Percentiles rank a stretch among this genome's conserved stretches.
Conservation (phyloP, 139 green algal species). For the Spirogloea muscicola region DNA sequence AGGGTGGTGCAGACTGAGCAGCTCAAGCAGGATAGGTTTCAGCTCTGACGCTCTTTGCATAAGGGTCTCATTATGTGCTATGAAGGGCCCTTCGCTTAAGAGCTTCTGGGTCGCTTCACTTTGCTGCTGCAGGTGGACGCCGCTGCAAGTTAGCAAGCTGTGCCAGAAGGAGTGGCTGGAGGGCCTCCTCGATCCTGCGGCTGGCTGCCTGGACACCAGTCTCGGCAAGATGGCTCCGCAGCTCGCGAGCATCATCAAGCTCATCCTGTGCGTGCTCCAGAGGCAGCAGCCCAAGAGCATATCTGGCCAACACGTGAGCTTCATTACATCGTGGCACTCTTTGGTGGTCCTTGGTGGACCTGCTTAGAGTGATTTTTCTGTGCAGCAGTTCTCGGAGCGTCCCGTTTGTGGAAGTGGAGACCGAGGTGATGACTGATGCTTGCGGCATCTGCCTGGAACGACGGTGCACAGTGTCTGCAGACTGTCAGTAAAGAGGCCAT, state of each 20-base stretch:
- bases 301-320: not conserved
- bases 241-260: not conserved
- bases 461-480: not conserved
- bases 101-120: no score
- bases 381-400: not conserved
- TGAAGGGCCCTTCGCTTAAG: no score
- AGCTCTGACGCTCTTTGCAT: not conserved
- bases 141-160: not conserved
- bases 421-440: not conserved
- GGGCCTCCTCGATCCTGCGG: not conserved
- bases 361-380: not conserved
- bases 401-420: not conserved
- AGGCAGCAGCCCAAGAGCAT: not conserved
- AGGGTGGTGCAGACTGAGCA: not conserved
- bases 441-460: constrained; percentile 1
- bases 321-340: not conserved
- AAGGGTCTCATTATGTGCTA: no score
- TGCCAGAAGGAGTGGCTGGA: not conserved
- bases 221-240: not conserved
- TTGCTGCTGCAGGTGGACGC: constrained; percentile 15
- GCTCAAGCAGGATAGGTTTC: not conserved
- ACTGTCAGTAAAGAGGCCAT: not conserved
- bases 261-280: not conserved
- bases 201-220: not conserved
- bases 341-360: not conserved